These are phyloP conservation scores for Neonothopanus nambi DNA, from an alignment of 1,284 basidiomycete genomes.

Conservation along the genomic window DNA sequence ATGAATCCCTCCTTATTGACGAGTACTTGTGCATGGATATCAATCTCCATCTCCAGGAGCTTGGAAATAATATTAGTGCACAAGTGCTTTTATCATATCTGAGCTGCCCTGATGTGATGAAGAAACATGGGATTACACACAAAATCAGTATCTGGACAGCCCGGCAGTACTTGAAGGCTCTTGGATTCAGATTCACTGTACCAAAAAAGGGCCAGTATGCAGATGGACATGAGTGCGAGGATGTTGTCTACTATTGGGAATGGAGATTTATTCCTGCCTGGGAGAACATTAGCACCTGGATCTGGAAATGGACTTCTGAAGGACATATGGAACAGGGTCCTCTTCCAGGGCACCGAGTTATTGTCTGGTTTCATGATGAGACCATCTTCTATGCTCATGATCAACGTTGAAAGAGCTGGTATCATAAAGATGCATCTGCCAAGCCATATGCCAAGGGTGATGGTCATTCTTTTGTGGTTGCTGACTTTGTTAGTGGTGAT, in stretches of 20 bases:
- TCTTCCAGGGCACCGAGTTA: background rate
- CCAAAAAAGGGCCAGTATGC: constrained; percentile 27
- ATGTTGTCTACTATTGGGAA: constrained; percentile 24
- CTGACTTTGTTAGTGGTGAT: constrained; percentile 32
- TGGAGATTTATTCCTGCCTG: constrained; percentile 21
- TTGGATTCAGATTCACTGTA: constrained; percentile 1
- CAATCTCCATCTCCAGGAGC: constrained; percentile 3
- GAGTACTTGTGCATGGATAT: constrained; percentile 14
- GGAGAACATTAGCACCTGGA: constrained; percentile 12
- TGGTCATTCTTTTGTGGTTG: constrained; percentile 12
- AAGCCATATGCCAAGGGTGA: constrained; percentile 5
- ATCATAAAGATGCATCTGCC: constrained; percentile 1
- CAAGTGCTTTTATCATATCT: background rate
- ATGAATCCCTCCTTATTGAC: constrained; percentile 13
- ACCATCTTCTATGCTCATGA: constrained; percentile 31
- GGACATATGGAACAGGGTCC: no score
- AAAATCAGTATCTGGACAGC: background rate
- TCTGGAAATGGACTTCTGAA: constrained; percentile 14
- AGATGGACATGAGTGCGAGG: constrained; percentile 27
- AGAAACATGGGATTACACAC: constrained; percentile 7
- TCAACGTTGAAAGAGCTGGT: constrained; percentile 13
- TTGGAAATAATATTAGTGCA: background rate
- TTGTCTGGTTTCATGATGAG: constrained; percentile 32
- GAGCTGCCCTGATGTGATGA: background rate
- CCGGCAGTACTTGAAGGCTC: background rate